Base-by-base conservation (phyloP, 495 filamentous ascomycete genomes). In the Penicillium fimorum region DNA sequence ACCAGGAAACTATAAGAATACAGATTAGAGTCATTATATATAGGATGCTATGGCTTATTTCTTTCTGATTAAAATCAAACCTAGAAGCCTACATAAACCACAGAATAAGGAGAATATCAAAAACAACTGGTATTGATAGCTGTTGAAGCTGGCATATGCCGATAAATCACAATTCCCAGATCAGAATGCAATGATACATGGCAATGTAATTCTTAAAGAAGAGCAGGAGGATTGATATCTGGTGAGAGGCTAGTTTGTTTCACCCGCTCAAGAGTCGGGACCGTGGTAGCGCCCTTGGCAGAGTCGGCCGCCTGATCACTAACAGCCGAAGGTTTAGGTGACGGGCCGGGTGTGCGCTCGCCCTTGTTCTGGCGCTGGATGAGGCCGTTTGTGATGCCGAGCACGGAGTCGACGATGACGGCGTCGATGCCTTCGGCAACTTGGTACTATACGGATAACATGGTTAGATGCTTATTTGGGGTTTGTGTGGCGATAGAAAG, bases 351-450 rank as follows among this genome's bases (percentile, higher is more conserved):
- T 37, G 49, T 68, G 53, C 43, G 71, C 20, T 69, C 67, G 20
- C 58, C 48, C 53, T 65, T 71, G 50, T 56, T 65, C 35, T 72
- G 65, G 35, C 68, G 66, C 59, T 77, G 69, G 10, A 84, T 89
- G 47, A 89, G 76, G 1, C 86, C 87, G 62, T 89, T 86, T 18
- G 87, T 80, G 52, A 96, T 93, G 20, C 87, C 86, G 13, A 97
- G 78, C 10, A 97, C 93, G 41, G 83, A 91, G 66, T 97, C 93
- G 38, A 97, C 94, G 66, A 97, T 97, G 24, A 97, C 92, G 7
- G 93, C 93, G 72, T 97, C 93, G 49, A 98, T 95, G 44, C 94
- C 94, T 70, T 96, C 90, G 22, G 91, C 86, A 15, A 95, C 92
- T 86, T 98, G 94, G 57, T 87, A 76, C 88, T 92, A 64, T 55